Evolutionary conservation across 441 rosid genomes (phyloP), one percentile per base, ranked within the genome.

Genomic region (Jatropha podagrica): DNA sequence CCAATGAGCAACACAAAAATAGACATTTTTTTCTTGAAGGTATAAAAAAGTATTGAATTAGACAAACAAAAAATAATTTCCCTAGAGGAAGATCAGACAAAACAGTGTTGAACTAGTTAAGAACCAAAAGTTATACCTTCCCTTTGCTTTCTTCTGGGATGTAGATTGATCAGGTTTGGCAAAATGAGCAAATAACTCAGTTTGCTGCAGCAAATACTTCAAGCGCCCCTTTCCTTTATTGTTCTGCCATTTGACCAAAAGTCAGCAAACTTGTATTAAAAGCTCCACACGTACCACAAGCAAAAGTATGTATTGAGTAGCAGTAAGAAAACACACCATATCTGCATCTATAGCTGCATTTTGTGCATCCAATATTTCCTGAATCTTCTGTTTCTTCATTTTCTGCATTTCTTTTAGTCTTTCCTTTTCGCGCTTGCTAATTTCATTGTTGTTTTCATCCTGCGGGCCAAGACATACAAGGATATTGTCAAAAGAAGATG

Each of bases 151-250:
- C 85, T 88, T 94, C 82, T 85, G 93, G 1, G 96, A 79, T 55
- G 97, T 74, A 20, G 97, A 87, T 42, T 86, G 90, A 77, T 88
- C 95, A 44, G 88, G 90, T 88, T 94, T 96, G 17, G 98, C 95
- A 91, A 94, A 96, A 78, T 96, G 98, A 64, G 98, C 95, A 86
- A 96, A 94, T 77, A 96, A 84, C 93, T 96, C 99, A 1, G 99
- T 96, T 78, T 94, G 99, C 87, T 96, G 96, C 78, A 96, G 84
- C 71, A 96, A 91, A 81, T 90, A 94, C 84, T 96, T 94, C 85
- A 96, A 73, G 73, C 98, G 87, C 48, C 99, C 99, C 80, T 94
- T 89, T 27, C 98, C 98, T 81, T 65, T 83, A 10, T 91, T 96
- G 74, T 94, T 96, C 99, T 96, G 86, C 17, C 74, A 74, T 76